Conservation (phyloP, 2,329 filamentous ascomycete genomes). For the Phoma sp. region DNA sequence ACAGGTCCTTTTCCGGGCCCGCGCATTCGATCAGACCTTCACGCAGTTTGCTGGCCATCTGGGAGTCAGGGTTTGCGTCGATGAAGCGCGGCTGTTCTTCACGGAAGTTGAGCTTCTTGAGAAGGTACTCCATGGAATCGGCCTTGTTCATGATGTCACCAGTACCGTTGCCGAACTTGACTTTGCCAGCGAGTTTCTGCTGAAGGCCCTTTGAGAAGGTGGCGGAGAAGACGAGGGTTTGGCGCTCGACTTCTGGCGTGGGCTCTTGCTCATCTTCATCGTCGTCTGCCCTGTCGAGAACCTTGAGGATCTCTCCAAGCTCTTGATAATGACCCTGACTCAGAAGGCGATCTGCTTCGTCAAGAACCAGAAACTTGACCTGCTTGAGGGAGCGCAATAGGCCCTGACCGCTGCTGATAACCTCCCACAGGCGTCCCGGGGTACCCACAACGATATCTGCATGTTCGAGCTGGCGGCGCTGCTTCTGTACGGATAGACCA, state of each 20-base stretch:
- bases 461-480: conserved; percentile 80
- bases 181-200: conserved; percentile 78
- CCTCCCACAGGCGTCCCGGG: conserved; percentile 92
- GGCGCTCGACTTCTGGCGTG: conserved; percentile 60
- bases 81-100: conserved; percentile 87
- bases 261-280: conserved; percentile 7
- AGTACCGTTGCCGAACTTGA: conserved; percentile 66
- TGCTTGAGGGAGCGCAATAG: conserved; percentile 74
- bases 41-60: conserved; percentile 85
- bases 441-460: conserved; percentile 95
- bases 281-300: conserved; percentile 72
- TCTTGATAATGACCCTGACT: conserved; percentile 97
- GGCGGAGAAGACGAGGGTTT: conserved; percentile 95
- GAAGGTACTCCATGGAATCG: conserved; percentile 89
- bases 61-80: conserved; percentile 86
- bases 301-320: conserved; percentile 82
- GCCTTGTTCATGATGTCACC: conserved; percentile 71
- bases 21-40: conserved; percentile 93
- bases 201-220: conserved; percentile 93
- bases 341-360: conserved; percentile 91
- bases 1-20: conserved; percentile 96
- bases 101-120: conserved; percentile 87
- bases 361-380: conserved; percentile 84
- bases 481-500: conserved; percentile 92
- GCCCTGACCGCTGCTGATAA: conserved; percentile 77